Evolutionary conservation across 306 rosid genomes (phyloP).

Genomic region (Lathyrus oleraceus): DNA sequence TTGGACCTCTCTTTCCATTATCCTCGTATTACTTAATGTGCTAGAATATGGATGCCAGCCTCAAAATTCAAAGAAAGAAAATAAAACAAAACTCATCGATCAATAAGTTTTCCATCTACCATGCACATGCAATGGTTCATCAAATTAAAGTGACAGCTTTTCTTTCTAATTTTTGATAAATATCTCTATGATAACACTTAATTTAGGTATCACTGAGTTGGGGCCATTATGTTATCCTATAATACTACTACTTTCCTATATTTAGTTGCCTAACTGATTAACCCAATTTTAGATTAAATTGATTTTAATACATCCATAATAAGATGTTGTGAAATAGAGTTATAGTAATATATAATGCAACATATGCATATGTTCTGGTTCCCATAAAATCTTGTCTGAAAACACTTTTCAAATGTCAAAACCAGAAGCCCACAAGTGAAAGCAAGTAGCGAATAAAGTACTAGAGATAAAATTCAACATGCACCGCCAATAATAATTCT

Average conservation of each 20-base stretch:
- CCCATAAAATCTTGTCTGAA: conserved; percentile 26
- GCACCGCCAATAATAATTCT: too few relatives aligned
- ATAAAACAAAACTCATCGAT: conserved; percentile 16
- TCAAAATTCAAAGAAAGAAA: conserved; percentile 5
- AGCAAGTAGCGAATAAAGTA: background rate
- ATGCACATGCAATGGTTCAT: conserved; percentile 48
- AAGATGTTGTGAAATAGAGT: background rate
- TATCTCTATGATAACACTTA: background rate
- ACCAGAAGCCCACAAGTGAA: background rate
- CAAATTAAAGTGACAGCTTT: conserved; percentile 22
- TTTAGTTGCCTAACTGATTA: conserved; percentile 3
- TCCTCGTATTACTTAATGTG: background rate
- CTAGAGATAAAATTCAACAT: too few relatives aligned
- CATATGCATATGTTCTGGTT: background rate
- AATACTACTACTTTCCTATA: background rate
- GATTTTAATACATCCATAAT: background rate
- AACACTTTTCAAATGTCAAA: conserved; percentile 7
- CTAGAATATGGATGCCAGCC: conserved; percentile 35
- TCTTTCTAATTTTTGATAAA: conserved; percentile 15
- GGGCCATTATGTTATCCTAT: conserved; percentile 9
- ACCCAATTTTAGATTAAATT: conserved; percentile 16
- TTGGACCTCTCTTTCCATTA: conserved; percentile 15
- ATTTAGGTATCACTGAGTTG: background rate
- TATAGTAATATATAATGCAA: background rate
- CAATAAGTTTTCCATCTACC: conserved; percentile 63